Percentiles rank a stretch among this genome's conserved stretches.
Conservation (phyloP, 495 filamentous ascomycete species). For the Hypoxylon lienhwacheense region DNA sequence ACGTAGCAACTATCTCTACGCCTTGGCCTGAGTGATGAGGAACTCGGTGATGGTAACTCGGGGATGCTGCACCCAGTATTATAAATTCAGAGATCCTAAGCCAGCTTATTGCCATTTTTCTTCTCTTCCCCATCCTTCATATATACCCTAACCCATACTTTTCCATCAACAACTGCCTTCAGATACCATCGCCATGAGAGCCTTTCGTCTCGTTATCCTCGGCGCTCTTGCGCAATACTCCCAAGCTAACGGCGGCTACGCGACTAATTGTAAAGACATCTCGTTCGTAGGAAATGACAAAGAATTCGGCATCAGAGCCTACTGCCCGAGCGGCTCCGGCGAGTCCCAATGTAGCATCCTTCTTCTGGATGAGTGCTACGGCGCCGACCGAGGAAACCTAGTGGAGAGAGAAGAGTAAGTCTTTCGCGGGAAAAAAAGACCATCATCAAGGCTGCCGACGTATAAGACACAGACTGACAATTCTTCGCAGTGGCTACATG, state of each 20-base stretch:
- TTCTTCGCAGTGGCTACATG: no score
- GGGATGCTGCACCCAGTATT: no score
- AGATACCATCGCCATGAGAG: neutral
- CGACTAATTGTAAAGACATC: neutral
- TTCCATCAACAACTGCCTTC: neutral
- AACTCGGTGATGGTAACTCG: no score
- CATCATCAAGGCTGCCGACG: neutral
- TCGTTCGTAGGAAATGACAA: neutral
- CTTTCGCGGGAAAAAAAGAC: no score
- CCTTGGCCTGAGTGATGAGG: no score
- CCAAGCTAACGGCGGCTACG: neutral
- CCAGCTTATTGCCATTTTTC: neutral
- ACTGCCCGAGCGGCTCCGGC: neutral
- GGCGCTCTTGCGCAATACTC: neutral
- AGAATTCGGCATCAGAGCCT: neutral
- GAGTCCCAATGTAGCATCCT: constrained; percentile 8
- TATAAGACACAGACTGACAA: neutral
- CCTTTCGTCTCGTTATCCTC: neutral
- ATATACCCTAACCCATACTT: neutral
- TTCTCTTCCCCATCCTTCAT: neutral
- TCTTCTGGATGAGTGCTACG: constrained; percentile 6
- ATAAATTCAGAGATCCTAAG: no score
- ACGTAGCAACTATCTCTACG: no score
- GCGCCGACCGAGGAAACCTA: neutral
- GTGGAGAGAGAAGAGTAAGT: constrained; percentile 2